Conservation (phyloP, 495 filamentous ascomycete genomes). For the Copromyces sp. region DNA sequence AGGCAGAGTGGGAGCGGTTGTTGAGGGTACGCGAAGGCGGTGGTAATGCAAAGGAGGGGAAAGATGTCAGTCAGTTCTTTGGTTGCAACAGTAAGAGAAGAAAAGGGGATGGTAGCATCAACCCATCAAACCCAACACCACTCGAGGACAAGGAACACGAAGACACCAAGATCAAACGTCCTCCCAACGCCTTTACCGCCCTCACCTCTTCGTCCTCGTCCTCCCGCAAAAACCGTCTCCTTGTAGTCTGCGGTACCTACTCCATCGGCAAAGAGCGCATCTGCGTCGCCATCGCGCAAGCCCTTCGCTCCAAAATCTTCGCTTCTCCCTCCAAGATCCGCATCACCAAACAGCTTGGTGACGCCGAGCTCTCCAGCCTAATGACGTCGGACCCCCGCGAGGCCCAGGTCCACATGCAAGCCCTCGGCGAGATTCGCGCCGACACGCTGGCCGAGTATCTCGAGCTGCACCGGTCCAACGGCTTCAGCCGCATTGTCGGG, state of each 20-base stretch:
- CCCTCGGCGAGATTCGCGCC: constrained; percentile 78
- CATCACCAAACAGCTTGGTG: constrained; percentile 77
- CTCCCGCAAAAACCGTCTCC: constrained; percentile 41
- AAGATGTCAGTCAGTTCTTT: constrained; percentile 36
- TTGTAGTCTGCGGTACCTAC: constrained; percentile 94
- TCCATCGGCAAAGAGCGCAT: constrained; percentile 97
- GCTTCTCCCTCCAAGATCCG: constrained; percentile 70
- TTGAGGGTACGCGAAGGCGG: constrained; percentile 14
- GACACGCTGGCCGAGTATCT: constrained; percentile 88
- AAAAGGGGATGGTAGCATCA: constrained; percentile 9
- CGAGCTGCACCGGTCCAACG: constrained; percentile 54
- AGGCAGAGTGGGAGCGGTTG: constrained; percentile 20
- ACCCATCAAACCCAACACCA: background rate
- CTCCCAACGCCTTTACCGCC: constrained; percentile 18
- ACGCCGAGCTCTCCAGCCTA: constrained; percentile 63
- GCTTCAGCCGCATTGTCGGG: constrained; percentile 76
- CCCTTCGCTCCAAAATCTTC: constrained; percentile 83
- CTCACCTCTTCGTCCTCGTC: constrained; percentile 2
- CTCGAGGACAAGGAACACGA: background rate
- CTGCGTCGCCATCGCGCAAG: constrained; percentile 81
- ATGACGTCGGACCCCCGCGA: constrained; percentile 71
- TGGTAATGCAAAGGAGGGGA: constrained; percentile 13
- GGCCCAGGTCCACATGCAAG: constrained; percentile 97
- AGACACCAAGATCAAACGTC: background rate
- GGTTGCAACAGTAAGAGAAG: constrained; percentile 1